A percentile compares a stretch with the other conserved stretches of the same genome.
Conservation (phyloP, 75 land plant species). For the Chamaecyparis obtusa region DNA sequence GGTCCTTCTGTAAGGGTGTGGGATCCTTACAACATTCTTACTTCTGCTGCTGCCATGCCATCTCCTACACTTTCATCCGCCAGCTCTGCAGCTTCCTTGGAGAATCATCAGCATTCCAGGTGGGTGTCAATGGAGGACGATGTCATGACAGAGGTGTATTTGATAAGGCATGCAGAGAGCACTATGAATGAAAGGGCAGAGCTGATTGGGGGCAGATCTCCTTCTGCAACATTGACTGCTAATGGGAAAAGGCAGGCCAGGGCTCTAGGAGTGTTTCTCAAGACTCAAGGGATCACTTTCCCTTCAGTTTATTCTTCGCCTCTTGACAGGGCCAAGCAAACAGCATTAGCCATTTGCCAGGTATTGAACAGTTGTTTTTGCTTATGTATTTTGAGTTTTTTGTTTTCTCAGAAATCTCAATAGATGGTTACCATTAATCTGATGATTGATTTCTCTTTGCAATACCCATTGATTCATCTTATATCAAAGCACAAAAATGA, state of each 20-base stretch:
- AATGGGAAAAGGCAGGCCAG: constrained; percentile 74
- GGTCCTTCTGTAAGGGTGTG: constrained; percentile 73
- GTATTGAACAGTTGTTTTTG: constrained; percentile 21
- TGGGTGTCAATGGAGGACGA: constrained; percentile 20
- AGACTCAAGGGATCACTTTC: constrained; percentile 67
- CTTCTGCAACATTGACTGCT: constrained; percentile 54
- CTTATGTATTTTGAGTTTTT: neutral
- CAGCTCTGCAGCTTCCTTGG: constrained; percentile 13
- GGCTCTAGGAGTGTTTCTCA: constrained; percentile 76
- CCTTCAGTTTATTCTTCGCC: constrained; percentile 72
- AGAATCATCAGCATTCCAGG: constrained; percentile 3
- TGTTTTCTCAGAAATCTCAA: neutral
- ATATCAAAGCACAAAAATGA: neutral
- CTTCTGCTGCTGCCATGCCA: constrained; percentile 22
- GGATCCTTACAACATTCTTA: constrained; percentile 79
- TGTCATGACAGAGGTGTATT: constrained; percentile 47
- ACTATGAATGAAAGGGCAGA: constrained; percentile 55
- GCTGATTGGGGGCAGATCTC: constrained; percentile 63
- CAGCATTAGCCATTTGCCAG: constrained; percentile 70
- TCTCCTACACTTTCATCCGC: constrained; percentile 15
- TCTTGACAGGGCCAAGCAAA: constrained; percentile 68
- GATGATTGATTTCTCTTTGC: neutral
- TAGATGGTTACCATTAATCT: neutral
- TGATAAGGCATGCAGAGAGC: constrained; percentile 74
- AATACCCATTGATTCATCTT: neutral